Percentiles rank a stretch among this genome's conserved stretches.
Conservation (phyloP, 495 filamentous ascomycete genomes). For the Chaetomium cochliodes region DNA sequence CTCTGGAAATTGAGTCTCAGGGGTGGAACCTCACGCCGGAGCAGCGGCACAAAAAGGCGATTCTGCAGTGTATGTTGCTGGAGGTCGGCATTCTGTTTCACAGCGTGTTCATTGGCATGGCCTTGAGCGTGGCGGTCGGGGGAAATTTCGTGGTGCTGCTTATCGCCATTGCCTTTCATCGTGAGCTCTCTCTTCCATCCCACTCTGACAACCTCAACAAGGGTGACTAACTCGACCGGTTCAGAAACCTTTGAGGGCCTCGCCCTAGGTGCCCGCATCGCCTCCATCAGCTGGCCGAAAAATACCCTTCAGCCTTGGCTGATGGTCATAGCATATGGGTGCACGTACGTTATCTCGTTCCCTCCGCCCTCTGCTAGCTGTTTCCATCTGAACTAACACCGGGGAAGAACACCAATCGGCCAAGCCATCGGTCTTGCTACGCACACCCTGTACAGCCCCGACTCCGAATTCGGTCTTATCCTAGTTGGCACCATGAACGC, state of each 20-base stretch:
- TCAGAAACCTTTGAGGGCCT: conserved; percentile 67
- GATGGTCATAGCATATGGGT: conserved; percentile 91
- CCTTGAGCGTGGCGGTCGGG: conserved; percentile 71
- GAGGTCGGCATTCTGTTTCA: conserved; percentile 86
- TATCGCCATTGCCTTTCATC: conserved; percentile 79
- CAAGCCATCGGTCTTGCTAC: conserved; percentile 86
- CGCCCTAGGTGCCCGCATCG: conserved; percentile 71
- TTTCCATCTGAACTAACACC: neutral
- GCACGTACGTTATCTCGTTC: conserved; percentile 35
- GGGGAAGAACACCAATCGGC: conserved; percentile 76
- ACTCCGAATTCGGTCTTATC: conserved; percentile 73
- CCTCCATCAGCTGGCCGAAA: conserved; percentile 56
- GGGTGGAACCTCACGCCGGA: conserved; percentile 35
- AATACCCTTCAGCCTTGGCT: conserved; percentile 69
- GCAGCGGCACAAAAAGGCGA: conserved; percentile 54
- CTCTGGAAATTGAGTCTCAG: conserved; percentile 31
- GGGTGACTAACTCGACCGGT: neutral
- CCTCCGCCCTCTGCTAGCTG: neutral
- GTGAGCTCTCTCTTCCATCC: conserved; percentile 16
- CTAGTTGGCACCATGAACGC: conserved; percentile 93
- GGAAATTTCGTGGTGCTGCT: conserved; percentile 75
- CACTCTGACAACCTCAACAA: neutral
- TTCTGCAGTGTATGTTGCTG: conserved; percentile 75
- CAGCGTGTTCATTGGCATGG: conserved; percentile 86
- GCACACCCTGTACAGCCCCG: conserved; percentile 79